A percentile compares a stretch with the other conserved stretches of the same genome.
Evolutionary conservation across 257 asterid species (phyloP).

Genomic region (Penstemon davidsonii): DNA sequence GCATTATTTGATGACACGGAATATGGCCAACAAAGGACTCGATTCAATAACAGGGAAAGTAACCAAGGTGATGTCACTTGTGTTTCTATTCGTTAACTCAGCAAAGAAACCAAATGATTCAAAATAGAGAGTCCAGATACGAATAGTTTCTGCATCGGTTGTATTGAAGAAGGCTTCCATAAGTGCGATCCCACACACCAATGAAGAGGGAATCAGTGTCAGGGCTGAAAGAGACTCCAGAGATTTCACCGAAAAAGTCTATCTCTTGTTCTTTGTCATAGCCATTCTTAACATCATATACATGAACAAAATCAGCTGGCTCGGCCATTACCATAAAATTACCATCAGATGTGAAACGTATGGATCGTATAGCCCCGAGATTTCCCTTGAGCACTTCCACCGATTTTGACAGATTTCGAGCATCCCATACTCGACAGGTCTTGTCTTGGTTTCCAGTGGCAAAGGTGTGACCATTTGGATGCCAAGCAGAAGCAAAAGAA

Average conservation of each 20-base stretch:
- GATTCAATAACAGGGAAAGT: slow-evolving; percentile 11
- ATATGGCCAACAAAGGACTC: not conserved
- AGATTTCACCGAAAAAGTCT: slow-evolving; percentile 69
- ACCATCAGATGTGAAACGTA: slow-evolving; percentile 70
- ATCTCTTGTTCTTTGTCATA: slow-evolving; percentile 67
- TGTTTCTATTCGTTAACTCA: slow-evolving; percentile 19
- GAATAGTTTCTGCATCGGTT: slow-evolving; percentile 51
- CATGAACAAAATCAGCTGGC: slow-evolving; percentile 63
- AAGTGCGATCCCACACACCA: slow-evolving; percentile 74
- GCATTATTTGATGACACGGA: slow-evolving; percentile 31
- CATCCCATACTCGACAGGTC: slow-evolving; percentile 72
- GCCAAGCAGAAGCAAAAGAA: slow-evolving; percentile 80
- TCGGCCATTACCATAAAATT: slow-evolving; percentile 67
- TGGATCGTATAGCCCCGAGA: slow-evolving; percentile 71
- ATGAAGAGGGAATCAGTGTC: slow-evolving; percentile 65
- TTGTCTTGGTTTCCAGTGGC: slow-evolving; percentile 81
- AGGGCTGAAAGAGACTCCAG: slow-evolving; percentile 68
- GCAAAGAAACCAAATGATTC: slow-evolving; percentile 26
- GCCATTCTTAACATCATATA: slow-evolving; percentile 56
- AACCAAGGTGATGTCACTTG: slow-evolving; percentile 14
- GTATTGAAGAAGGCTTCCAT: slow-evolving; percentile 72
- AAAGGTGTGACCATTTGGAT: slow-evolving; percentile 53
- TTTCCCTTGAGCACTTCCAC: slow-evolving; percentile 61
- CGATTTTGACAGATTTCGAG: slow-evolving; percentile 56
- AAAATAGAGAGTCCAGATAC: slow-evolving; percentile 42